Percentiles rank a stretch among this genome's conserved stretches.
Evolutionary conservation across 257 asterid genomes (phyloP).

Genomic region (Fraxinus excelsior): DNA sequence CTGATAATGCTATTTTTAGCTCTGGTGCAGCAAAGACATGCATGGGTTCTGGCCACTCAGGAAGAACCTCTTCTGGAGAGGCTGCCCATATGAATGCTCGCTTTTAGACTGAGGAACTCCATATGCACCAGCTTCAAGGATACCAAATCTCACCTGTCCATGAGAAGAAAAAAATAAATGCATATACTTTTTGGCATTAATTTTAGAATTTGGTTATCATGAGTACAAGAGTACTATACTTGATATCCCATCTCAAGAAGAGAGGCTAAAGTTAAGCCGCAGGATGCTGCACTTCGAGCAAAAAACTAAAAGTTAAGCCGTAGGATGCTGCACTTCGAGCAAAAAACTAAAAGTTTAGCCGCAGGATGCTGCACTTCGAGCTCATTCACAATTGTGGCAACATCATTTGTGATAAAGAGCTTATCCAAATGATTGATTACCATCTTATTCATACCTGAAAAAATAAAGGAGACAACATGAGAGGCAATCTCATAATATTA

Average conservation of each 20-base stretch:
- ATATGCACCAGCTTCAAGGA: conserved; percentile 95
- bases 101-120: conserved; percentile 97
- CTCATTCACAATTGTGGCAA: too few relatives aligned
- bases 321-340: too few relatives aligned
- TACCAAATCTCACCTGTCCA: conserved; percentile 80
- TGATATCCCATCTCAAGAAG: conserved; percentile 98
- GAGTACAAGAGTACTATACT: conserved; percentile 41
- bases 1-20: conserved; percentile 63
- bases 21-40: conserved; percentile 90
- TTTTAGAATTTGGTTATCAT: conserved; percentile 13
- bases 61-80: conserved; percentile 83
- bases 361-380: too few relatives aligned
- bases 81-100: conserved; percentile 99
- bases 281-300: too few relatives aligned
- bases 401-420: too few relatives aligned
- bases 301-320: too few relatives aligned
- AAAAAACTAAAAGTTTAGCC: too few relatives aligned
- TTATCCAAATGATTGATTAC: too few relatives aligned
- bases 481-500: too few relatives aligned
- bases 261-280: conserved; percentile 81
- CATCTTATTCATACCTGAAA: too few relatives aligned
- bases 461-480: too few relatives aligned
- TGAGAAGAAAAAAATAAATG: conserved; percentile 15
- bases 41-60: conserved; percentile 99
- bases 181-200: background rate